Percentiles rank a stretch among this genome's conserved stretches.
Evolutionary conservation across 106 monocot genomes (phyloP).

Genomic region (Apostasia shenzhenica): DNA sequence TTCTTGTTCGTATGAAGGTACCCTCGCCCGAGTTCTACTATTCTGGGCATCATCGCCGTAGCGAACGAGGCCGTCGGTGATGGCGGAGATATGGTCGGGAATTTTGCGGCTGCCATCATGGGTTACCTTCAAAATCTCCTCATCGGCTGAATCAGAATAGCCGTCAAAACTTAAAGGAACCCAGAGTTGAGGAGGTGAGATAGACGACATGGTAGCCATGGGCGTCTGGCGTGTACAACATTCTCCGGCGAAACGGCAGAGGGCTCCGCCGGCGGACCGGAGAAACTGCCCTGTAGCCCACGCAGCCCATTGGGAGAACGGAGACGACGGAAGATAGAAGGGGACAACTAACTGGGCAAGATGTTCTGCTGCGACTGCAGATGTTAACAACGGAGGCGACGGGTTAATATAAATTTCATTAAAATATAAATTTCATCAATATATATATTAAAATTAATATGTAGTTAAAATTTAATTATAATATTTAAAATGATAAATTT

Average conservation of each 20-base stretch:
- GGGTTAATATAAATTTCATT: neutral
- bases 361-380: too few species aligned
- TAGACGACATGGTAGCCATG: conserved; percentile 35
- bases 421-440: neutral
- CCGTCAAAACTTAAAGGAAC: conserved; percentile 35
- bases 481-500: too few species aligned
- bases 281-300: conserved; percentile 47
- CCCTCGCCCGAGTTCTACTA: conserved; percentile 17
- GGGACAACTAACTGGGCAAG: too few species aligned
- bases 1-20: conserved; percentile 37
- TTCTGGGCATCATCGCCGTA: conserved; percentile 19
- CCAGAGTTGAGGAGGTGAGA: conserved; percentile 62
- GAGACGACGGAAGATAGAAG: too few species aligned
- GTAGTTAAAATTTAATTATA: too few species aligned
- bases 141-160: neutral
- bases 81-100: neutral
- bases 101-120: conserved; percentile 3
- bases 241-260: conserved; percentile 17
- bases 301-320: conserved; percentile 59
- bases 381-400: too few species aligned
- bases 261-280: conserved; percentile 15
- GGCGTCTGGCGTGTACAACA: conserved; percentile 35
- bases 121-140: conserved; percentile 25
- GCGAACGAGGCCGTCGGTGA: neutral
- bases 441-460: too few species aligned